These are phyloP conservation scores for Pilatotrama ljubarskyi DNA, from an alignment of 768 basidiomycete species.

Conservation along the genomic window DNA sequence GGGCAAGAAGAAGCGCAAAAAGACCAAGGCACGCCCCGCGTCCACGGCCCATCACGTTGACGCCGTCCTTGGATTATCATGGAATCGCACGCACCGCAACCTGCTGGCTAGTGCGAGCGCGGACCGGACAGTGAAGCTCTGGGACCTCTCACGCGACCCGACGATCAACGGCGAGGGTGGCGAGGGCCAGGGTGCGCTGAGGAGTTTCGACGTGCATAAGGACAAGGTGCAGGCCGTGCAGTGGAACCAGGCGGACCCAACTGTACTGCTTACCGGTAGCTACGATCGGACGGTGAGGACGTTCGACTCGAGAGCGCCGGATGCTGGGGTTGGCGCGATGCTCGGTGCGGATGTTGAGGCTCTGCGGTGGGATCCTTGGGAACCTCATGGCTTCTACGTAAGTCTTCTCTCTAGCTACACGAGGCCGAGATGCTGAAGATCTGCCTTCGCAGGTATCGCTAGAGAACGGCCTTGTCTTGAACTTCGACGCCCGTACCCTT, in stretches of 20 bases:
- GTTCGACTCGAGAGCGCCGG: slow-evolving; percentile 87
- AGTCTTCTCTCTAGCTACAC: slow-evolving; percentile 28
- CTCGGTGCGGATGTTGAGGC: slow-evolving; percentile 94
- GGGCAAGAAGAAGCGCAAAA: slow-evolving; percentile 96
- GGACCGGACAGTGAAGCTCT: slow-evolving; percentile 94
- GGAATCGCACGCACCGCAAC: slow-evolving; percentile 90
- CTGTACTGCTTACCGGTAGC: slow-evolving; percentile 88
- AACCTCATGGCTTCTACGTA: slow-evolving; percentile 83
- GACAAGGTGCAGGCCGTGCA: slow-evolving; percentile 97
- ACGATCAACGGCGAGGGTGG: slow-evolving; percentile 48
- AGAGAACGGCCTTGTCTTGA: slow-evolving; percentile 91
- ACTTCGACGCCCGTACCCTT: slow-evolving; percentile 87
- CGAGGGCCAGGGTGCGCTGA: slow-evolving; percentile 62
- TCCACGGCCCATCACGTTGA: slow-evolving; percentile 84
- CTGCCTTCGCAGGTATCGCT: slow-evolving; percentile 75
- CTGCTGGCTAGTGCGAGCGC: slow-evolving; percentile 90
- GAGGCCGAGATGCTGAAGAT: background rate
- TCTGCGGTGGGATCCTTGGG: slow-evolving; percentile 95
- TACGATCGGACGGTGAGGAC: slow-evolving; percentile 95
- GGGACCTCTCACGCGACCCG: slow-evolving; percentile 84
- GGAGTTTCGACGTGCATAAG: slow-evolving; percentile 83
- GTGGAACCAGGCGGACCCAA: slow-evolving; percentile 90
- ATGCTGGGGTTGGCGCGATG: slow-evolving; percentile 78
- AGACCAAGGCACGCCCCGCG: slow-evolving; percentile 62
- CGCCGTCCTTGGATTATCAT: slow-evolving; percentile 88